A percentile compares a stretch with the other conserved stretches of the same genome.
Conservation (phyloP, 306 rosid genomes). For the Dalbergia cochinchinensis region DNA sequence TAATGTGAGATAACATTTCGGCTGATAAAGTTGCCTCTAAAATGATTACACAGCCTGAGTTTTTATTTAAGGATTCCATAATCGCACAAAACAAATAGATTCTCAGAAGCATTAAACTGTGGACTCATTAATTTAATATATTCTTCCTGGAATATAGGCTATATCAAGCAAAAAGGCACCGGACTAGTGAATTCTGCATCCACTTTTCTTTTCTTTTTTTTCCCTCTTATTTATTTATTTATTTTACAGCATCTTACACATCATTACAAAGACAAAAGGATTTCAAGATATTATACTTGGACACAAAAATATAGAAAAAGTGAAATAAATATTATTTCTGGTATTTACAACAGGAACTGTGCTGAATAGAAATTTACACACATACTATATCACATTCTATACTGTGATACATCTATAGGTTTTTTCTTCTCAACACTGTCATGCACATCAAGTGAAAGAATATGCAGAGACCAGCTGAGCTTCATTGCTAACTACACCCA, state of each 20-base stretch:
- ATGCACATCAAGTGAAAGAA: slow-evolving; percentile 58
- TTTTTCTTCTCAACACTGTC: slow-evolving; percentile 22
- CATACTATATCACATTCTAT: slow-evolving; percentile 48
- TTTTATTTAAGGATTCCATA: background rate
- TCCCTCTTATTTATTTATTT: slow-evolving; percentile 9
- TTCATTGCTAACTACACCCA: slow-evolving; percentile 61
- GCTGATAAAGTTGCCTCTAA: background rate
- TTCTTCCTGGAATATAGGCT: background rate
- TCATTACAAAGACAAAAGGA: slow-evolving; percentile 18
- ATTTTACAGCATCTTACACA: background rate
- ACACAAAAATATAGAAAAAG: slow-evolving; percentile 10
- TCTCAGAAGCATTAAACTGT: background rate
- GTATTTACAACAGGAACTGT: slow-evolving; percentile 52
- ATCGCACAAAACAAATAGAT: background rate
- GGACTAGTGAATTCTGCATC: background rate
- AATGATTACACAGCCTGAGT: background rate
- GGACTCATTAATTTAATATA: background rate
- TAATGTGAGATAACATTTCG: slow-evolving; percentile 19
- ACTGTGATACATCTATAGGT: slow-evolving; percentile 22
- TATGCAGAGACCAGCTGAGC: slow-evolving; percentile 91
- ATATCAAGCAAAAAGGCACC: slow-evolving; percentile 42
- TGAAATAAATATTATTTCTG: slow-evolving; percentile 33
- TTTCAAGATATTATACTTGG: slow-evolving; percentile 7
- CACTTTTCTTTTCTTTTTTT: background rate
- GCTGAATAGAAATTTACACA: slow-evolving; percentile 50